These are phyloP conservation scores for Beauveria varroae DNA, from an alignment of 2,329 filamentous ascomycete species.

Conservation along the genomic window DNA sequence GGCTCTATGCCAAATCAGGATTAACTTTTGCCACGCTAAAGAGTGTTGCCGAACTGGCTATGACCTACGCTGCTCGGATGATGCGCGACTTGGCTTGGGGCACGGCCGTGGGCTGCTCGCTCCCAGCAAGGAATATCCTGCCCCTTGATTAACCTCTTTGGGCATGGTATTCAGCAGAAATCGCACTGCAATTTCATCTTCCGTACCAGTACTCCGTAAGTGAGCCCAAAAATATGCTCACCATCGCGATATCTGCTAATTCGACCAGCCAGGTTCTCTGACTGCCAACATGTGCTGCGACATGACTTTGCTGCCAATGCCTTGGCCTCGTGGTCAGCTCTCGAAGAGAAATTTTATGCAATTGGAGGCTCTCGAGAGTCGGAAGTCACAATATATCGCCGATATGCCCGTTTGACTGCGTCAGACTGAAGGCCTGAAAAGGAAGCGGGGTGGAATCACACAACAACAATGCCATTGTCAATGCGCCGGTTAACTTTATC, in stretches of 20 bases:
- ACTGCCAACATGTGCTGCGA: not conserved
- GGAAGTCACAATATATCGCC: not conserved
- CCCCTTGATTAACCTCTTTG: not conserved
- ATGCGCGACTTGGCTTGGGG: not conserved
- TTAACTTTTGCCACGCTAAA: not conserved
- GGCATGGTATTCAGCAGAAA: not conserved
- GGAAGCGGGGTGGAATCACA: not conserved
- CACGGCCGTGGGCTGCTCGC: not conserved
- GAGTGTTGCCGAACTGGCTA: not conserved
- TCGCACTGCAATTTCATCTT: not conserved
- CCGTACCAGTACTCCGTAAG: not conserved
- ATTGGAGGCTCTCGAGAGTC: not conserved
- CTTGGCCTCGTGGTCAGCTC: not conserved
- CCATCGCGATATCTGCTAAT: not conserved
- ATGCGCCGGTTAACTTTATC: not conserved
- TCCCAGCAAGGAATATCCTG: not conserved
- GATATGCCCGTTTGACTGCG: not conserved
- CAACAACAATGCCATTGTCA: not conserved
- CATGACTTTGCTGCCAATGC: not conserved
- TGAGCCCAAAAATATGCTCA: not conserved
- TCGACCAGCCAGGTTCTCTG: not conserved
- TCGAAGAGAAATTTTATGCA: not conserved
- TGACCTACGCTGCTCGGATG: constrained; percentile 4
- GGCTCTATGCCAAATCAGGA: not conserved
- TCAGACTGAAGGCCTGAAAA: not conserved